Evolutionary conservation across 352 stramenopile genomes (phyloP).

Genomic region (Albugo candida): DNA sequence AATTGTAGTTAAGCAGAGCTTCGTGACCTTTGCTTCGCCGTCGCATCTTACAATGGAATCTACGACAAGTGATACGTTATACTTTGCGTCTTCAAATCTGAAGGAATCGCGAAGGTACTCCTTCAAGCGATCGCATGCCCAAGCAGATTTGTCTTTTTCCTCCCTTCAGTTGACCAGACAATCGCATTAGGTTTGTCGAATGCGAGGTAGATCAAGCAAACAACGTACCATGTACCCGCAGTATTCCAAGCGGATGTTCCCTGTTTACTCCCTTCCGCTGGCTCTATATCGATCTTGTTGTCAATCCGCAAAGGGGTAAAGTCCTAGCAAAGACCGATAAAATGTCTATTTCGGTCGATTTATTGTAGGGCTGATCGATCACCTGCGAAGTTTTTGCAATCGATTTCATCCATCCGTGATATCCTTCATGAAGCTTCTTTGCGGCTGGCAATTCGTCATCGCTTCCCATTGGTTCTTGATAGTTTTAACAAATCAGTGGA

Average conservation of each 20-base stretch:
- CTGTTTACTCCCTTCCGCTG: slow-evolving; percentile 5
- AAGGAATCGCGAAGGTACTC: slow-evolving; percentile 44
- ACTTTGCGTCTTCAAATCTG: slow-evolving; percentile 22
- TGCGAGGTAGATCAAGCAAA: not conserved
- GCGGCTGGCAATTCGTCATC: slow-evolving; percentile 20
- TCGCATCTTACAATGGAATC: slow-evolving; percentile 46
- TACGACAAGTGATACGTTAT: slow-evolving; percentile 31
- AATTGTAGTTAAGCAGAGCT: not conserved
- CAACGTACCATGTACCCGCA: slow-evolving; percentile 48
- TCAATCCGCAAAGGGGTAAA: slow-evolving; percentile 61
- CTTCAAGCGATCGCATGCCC: slow-evolving; percentile 51
- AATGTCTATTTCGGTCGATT: not conserved
- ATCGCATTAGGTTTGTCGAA: not conserved
- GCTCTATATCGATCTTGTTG: slow-evolving; percentile 5
- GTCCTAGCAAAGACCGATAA: slow-evolving; percentile 16
- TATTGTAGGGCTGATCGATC: not conserved
- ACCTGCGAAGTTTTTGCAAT: slow-evolving; percentile 65
- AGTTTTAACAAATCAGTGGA: too few species aligned
- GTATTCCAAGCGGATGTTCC: slow-evolving; percentile 62
- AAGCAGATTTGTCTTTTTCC: slow-evolving; percentile 64
- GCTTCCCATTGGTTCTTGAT: slow-evolving; percentile 16
- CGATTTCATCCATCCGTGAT: slow-evolving; percentile 79
- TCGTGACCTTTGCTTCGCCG: slow-evolving; percentile 55
- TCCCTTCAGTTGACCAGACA: slow-evolving; percentile 20
- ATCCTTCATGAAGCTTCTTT: slow-evolving; percentile 58